phyloP scores from a whole-genome alignment of 2,329 filamentous ascomycete genomes.

The Akanthomyces muscarius region DNA sequence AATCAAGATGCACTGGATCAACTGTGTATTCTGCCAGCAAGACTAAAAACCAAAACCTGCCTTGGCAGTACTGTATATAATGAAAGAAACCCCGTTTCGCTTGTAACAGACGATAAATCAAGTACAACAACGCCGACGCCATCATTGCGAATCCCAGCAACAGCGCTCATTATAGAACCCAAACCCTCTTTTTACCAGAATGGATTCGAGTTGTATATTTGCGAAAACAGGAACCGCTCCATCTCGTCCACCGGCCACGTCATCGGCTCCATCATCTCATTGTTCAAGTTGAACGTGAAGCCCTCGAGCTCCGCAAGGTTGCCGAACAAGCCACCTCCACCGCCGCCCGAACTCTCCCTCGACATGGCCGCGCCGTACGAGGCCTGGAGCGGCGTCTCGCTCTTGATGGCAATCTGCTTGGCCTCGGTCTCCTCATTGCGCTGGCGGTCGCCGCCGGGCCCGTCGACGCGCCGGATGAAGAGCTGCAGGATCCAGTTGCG shows the following conservation, averaged over 20 bases:
- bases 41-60: not conserved
- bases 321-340: not conserved
- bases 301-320: slow-evolving; percentile 5
- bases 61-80: not conserved
- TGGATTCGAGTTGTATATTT: slow-evolving; percentile 51
- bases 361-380: slow-evolving; percentile 13
- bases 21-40: not conserved
- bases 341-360: not conserved
- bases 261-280: slow-evolving; percentile 16
- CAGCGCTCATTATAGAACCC: too few species aligned
- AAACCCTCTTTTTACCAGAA: slow-evolving; percentile 50
- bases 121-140: not conserved
- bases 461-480: slow-evolving; percentile 45
- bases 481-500: slow-evolving; percentile 46
- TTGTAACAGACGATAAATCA: not conserved
- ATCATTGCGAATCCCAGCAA: too few species aligned
- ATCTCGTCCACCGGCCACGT: slow-evolving; percentile 21
- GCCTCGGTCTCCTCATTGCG: not conserved
- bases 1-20: too few species aligned
- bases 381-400: slow-evolving; percentile 7
- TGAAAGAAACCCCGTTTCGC: not conserved
- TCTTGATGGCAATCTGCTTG: slow-evolving; percentile 4
- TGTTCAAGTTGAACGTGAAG: slow-evolving; percentile 8
- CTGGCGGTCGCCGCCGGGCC: slow-evolving; percentile 34
- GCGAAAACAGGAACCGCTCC: slow-evolving; percentile 22